Evolutionary conservation across 164 flowering plant genomes (phyloP), one percentile per base, ranked within the genome.

Genomic region (Dillenia turbinata): DNA sequence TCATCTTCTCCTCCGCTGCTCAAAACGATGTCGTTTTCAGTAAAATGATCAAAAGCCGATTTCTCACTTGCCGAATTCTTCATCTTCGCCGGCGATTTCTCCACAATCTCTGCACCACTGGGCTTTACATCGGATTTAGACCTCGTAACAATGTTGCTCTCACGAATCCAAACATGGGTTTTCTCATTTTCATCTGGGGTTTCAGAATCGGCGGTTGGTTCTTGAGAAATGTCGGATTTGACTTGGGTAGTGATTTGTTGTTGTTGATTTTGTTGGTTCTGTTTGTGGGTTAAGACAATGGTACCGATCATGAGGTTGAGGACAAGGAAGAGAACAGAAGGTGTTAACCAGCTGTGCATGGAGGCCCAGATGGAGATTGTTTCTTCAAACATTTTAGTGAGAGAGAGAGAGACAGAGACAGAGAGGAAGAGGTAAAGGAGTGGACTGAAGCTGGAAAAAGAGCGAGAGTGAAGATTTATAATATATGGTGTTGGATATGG

Each of bases 291-390:
- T 65, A 84, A 49, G 59, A 64, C 67, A 44, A 91, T 81, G 63
- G 90, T 76, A 48, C 74, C 87, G 61, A 91, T 81, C 57, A 77
- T 63, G 62, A 87, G 60, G 74, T 86, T 88, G 63, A 88, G 52
- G 66, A 87, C 43, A 68, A 86, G 52, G 73, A 90, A 90, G 57
- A 90, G 88, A 33, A 78, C 69, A 9, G 86, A 63, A 0, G 95
- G 91, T 0, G 91, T 90, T 56, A 81, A 69, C 95, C 89, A 90
- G 75, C 81, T 73, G 59, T 63, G 43, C 79, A 75, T 55, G 44
- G 78, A 70, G 13, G 75, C 71, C 82, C 75, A 73, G 47, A 63
- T 17, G 3, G 72, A 44, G 45, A 66, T 47, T 12, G 84, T 65
- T 60, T 71, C 76, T 24, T 72, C 81, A 44, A 75, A 54, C 81